Conservation (phyloP, 208 protist genomes). For the Trypanosoma congolense region DNA sequence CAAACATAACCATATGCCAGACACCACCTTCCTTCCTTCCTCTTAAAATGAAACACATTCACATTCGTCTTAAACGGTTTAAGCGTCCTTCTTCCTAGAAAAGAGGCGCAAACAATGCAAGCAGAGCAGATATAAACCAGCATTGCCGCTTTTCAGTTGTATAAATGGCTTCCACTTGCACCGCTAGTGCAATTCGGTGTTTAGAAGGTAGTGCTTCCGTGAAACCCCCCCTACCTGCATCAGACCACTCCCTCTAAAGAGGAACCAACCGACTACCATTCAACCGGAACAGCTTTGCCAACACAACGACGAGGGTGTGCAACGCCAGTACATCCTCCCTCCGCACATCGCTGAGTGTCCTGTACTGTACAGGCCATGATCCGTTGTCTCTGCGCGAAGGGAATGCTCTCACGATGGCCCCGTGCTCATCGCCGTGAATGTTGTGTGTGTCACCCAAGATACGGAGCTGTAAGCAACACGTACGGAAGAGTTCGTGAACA, state of each 20-base stretch:
- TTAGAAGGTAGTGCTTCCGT: no score
- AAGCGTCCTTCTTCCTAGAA: no score
- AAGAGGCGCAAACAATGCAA: no score
- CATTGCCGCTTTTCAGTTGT: no score
- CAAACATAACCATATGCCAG: no score
- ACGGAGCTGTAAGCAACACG: slow-evolving; percentile 58
- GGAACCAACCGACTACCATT: slow-evolving; percentile 79
- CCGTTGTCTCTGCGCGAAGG: not conserved
- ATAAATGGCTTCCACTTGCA: not conserved
- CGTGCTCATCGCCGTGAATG: slow-evolving; percentile 37
- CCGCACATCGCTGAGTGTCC: slow-evolving; percentile 35
- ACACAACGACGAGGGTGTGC: slow-evolving; percentile 61
- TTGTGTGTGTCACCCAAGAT: slow-evolving; percentile 37
- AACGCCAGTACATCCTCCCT: slow-evolving; percentile 61
- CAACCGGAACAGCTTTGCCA: slow-evolving; percentile 73
- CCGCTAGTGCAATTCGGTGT: not conserved
- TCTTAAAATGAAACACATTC: no score
- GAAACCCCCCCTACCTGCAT: no score
- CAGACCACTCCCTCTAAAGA: slow-evolving; percentile 40
- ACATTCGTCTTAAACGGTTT: no score
- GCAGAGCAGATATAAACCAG: no score
- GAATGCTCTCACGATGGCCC: slow-evolving; percentile 35
- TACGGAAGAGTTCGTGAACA: slow-evolving; percentile 61
- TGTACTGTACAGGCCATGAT: slow-evolving; percentile 24
- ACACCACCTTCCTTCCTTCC: no score